These are phyloP conservation scores for Chaetoscypha palmicola DNA, from an alignment of 2,329 filamentous ascomycete genomes.

Conservation along the genomic window DNA sequence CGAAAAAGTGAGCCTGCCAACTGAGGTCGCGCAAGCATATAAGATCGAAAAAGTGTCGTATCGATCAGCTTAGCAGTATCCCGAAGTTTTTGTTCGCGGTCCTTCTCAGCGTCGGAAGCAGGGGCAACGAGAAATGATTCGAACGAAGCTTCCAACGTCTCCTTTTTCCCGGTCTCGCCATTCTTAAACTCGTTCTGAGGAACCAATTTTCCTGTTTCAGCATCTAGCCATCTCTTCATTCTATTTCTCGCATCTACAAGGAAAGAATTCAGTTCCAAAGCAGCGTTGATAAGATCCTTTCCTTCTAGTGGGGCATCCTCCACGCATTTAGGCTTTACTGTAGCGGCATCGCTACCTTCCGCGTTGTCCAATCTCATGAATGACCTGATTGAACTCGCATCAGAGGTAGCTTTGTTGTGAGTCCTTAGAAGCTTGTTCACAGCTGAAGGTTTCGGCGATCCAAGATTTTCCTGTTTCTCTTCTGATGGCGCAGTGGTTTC, in stretches of 20 bases:
- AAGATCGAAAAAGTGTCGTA: constrained; percentile 86
- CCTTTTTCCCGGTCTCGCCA: constrained; percentile 31
- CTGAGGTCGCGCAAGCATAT: constrained; percentile 85
- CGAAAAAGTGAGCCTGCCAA: constrained; percentile 87
- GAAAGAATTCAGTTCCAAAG: constrained; percentile 78
- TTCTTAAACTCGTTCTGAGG: constrained; percentile 31
- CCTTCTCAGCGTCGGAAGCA: constrained; percentile 35
- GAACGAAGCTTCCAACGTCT: constrained; percentile 42
- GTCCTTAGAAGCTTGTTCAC: constrained; percentile 36
- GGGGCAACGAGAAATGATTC: constrained; percentile 48
- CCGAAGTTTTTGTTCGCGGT: constrained; percentile 65
- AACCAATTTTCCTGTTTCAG: constrained; percentile 55
- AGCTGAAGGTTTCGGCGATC: constrained; percentile 31
- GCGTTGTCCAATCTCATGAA: constrained; percentile 43
- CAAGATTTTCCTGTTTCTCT: constrained; percentile 15
- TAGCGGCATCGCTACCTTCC: constrained; percentile 48
- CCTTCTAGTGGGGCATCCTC: constrained; percentile 59
- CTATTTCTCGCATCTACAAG: constrained; percentile 75
- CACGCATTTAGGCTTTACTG: constrained; percentile 39
- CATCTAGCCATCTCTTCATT: constrained; percentile 55
- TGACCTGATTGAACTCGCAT: constrained; percentile 52
- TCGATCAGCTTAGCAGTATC: constrained; percentile 80
- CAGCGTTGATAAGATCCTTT: constrained; percentile 75
- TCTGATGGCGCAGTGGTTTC: constrained; percentile 23
- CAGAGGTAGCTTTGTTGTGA: constrained; percentile 33